Base-by-base conservation (phyloP, 495 filamentous ascomycete genomes). In the Rhypophila decipiens region DNA sequence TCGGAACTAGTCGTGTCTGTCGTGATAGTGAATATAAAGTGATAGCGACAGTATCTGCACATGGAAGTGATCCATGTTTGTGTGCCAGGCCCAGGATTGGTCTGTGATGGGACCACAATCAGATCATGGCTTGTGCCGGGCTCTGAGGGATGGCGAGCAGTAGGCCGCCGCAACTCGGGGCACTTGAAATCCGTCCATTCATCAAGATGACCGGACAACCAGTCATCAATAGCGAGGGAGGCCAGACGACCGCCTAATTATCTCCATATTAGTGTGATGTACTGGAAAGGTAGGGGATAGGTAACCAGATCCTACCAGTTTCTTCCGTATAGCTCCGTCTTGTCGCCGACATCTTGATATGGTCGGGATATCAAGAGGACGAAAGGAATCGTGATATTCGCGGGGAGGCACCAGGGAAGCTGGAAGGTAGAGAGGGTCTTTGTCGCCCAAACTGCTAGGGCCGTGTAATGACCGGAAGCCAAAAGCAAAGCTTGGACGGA, bases 1-100 rank as follows among this genome's bases (percentile, higher is more conserved):
- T 3, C 37, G 15, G 31, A 9, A 1, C 36, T 44, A 35, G 42
- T 39, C 20, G 18, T 21, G 13, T 24, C 39, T 1, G 39, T 45
- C 20, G 34, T 42, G 36, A 59, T 46, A 23, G 50, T 51, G 40
- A 69, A 56, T 38, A 57, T 49, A 43, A 65, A 65, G 34, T 68
- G 63, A 38, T 60, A 53, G 18, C 63, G 60, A 49, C 65, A 68
- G 23, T 48, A 51, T 15, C 44, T 49, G 49, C 65, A 68, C 33
- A 66, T 51, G 22, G 58, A 59, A 2, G 58, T 58, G 0, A 64
- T 11, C 20, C 45, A 18, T 54, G 50, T 24, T 53, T 42, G 42
- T 54, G 49, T 1, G 44, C 31, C 9, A 21, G 27, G 13, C 51
- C 49, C n/a, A n/a, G n/a, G n/a, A 40, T 53, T 49, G 40, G 49